These are phyloP conservation scores for Baudoinia panamericana DNA, from an alignment of 495 filamentous ascomycete genomes.

Conservation along the genomic window DNA sequence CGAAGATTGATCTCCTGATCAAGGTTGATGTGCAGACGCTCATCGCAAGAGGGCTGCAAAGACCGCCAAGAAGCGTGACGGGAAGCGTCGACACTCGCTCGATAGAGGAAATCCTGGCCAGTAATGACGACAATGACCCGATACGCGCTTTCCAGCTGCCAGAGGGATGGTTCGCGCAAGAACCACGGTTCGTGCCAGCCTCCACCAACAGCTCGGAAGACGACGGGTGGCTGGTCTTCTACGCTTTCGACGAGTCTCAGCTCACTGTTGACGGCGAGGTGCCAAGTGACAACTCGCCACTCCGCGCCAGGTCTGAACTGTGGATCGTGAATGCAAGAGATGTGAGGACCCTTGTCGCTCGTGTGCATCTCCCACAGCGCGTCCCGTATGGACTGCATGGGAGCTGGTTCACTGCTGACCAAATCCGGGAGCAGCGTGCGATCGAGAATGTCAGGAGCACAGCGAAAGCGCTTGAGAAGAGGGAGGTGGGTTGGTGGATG, in stretches of 20 bases:
- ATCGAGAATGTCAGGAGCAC: constrained; percentile 20
- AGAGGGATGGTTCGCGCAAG: constrained; percentile 45
- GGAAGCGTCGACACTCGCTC: constrained; percentile 43
- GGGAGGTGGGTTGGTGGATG: constrained; percentile 13
- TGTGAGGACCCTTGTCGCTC: constrained; percentile 44
- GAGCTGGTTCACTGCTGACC: constrained; percentile 46
- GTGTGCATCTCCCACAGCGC: constrained; percentile 43
- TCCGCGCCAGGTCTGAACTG: constrained; percentile 40
- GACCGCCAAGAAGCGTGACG: constrained; percentile 35
- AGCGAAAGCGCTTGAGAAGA: constrained; percentile 1
- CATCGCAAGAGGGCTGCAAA: constrained; percentile 31
- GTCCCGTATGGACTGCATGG: constrained; percentile 58
- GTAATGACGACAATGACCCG: constrained; percentile 35
- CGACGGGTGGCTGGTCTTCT: constrained; percentile 48
- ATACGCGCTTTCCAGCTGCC: constrained; percentile 47
- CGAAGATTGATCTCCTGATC: constrained; percentile 48
- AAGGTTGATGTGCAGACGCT: constrained; percentile 42
- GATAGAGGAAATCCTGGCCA: constrained; percentile 34
- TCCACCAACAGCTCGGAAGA: constrained; percentile 34
- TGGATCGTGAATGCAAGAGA: constrained; percentile 50
- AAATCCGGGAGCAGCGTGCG: constrained; percentile 32
- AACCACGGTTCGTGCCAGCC: constrained; percentile 48
- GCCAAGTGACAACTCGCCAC: constrained; percentile 1
- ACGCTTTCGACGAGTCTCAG: constrained; percentile 47
- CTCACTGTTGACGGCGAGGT: constrained; percentile 26